A percentile compares a stretch with the other conserved stretches of the same genome.
Conservation (phyloP, 805 yeast genomes). For the Barnettozyma californica region DNA sequence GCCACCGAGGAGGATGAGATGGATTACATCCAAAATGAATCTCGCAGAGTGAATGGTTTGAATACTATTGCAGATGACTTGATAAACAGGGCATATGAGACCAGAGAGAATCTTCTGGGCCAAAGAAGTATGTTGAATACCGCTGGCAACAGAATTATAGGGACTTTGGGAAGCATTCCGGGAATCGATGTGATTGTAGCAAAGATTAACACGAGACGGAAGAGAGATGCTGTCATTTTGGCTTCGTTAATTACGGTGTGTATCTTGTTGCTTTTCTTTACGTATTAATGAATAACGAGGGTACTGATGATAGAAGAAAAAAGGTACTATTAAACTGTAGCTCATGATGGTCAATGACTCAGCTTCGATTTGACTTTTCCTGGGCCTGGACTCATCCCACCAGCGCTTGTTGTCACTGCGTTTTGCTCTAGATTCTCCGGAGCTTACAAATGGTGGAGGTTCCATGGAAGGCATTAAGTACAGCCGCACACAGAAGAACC, state of each 20-base stretch:
- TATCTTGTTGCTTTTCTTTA: conserved; percentile 59
- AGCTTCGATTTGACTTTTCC: too few species aligned
- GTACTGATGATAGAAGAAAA: background rate
- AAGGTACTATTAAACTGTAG: background rate
- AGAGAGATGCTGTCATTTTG: conserved; percentile 81
- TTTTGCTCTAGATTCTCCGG: background rate
- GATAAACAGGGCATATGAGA: conserved; percentile 79
- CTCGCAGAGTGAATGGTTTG: conserved; percentile 65
- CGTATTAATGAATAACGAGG: conserved; percentile 15
- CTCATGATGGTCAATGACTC: background rate
- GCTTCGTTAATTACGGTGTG: conserved; percentile 70
- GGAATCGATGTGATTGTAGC: conserved; percentile 73
- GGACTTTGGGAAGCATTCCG: conserved; percentile 66
- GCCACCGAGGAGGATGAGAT: conserved; percentile 41
- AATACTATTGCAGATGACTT: conserved; percentile 74
- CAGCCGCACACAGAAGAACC: background rate
- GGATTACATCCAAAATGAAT: conserved; percentile 75
- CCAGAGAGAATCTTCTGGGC: conserved; percentile 75
- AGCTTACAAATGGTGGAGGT: background rate
- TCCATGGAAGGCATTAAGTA: background rate
- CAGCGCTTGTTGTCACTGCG: too few species aligned
- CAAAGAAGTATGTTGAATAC: conserved; percentile 62
- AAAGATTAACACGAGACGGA: conserved; percentile 82
- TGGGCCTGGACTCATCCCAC: too few species aligned
- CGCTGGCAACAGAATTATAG: conserved; percentile 59